These are phyloP conservation scores for Infundibulicybe gibba DNA, from an alignment of 768 basidiomycete genomes.

Conservation along the genomic window DNA sequence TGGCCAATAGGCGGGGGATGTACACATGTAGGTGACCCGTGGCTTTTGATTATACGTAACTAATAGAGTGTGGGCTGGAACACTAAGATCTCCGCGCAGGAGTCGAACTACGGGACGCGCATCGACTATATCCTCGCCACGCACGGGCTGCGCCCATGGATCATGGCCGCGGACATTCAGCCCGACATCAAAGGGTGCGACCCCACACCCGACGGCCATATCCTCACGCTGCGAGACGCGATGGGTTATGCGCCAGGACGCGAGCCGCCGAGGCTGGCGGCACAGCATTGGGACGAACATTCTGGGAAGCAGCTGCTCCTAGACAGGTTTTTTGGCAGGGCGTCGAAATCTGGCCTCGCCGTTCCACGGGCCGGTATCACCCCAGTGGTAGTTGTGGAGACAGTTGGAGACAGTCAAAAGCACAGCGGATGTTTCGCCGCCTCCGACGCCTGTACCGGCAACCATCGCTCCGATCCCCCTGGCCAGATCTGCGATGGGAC, in stretches of 20 bases:
- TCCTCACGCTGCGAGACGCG: slow-evolving; percentile 30
- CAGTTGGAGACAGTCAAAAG: background rate
- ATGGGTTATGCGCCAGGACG: slow-evolving; percentile 20
- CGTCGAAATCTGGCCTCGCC: slow-evolving; percentile 15
- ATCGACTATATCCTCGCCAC: slow-evolving; percentile 92
- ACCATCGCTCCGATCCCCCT: background rate
- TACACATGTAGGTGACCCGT: slow-evolving; percentile 76
- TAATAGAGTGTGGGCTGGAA: slow-evolving; percentile 78
- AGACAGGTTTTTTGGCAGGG: slow-evolving; percentile 75
- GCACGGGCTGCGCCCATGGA: slow-evolving; percentile 84
- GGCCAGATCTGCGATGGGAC: background rate
- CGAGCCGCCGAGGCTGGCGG: slow-evolving; percentile 70
- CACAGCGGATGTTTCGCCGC: background rate
- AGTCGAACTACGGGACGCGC: slow-evolving; percentile 91
- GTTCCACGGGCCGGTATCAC: background rate
- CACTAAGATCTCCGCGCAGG: slow-evolving; percentile 85
- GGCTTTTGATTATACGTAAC: background rate
- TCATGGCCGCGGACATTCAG: slow-evolving; percentile 81
- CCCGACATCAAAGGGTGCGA: slow-evolving; percentile 89
- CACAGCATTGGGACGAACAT: slow-evolving; percentile 84
- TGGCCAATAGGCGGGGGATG: slow-evolving; percentile 87
- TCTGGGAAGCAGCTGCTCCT: slow-evolving; percentile 82
- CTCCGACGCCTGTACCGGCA: background rate
- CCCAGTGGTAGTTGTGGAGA: slow-evolving; percentile 1
- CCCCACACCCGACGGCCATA: slow-evolving; percentile 39